Evolutionary conservation across 257 asterid species (phyloP), one percentile per base, ranked within the genome.

Genomic region (Salvia hispanica): DNA sequence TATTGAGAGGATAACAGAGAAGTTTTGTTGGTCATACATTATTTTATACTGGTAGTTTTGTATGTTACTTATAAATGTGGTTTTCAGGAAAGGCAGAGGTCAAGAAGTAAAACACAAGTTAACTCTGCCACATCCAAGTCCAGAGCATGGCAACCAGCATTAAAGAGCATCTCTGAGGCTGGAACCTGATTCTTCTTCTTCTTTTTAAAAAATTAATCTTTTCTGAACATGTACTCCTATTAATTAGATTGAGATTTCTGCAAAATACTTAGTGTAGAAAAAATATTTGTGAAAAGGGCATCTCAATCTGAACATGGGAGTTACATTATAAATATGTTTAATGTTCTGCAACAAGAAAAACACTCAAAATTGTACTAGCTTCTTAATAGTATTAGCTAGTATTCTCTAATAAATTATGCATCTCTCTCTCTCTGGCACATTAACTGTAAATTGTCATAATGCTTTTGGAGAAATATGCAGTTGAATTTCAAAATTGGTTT

Each of bases 101-200:
- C 85, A 83, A 82, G 82, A 72, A 81, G 52, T 40, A 75, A 78
- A 40, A 72, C 73, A 67, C 62, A 76, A 62, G 68, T 67, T 59
- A 85, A 82, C 73, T 77, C 88, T 42, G 67, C 47, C 39, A 66
- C 82, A 62, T 72, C 84, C 10, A 90, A 73, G 67, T 75, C 83
- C 54, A 85, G 82, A 77, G 65, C 73, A 71, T 90, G 97, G 97
- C 97, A 90, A 68, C 96, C 96, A 9, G 81, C 88, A 67, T 71
- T 90, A 66, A 85, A 84, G 72, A 86, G 95, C 90, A 90, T 90
- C 79, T 86, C 90, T 46, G 97, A 90, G 79, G 81, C 86, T 67
- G 86, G 76, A 76, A 82, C 75, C 74, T 84, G 80, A 83, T 66
- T 37, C 36, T n/a, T n/a, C n/a, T 33, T 53, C 5, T 21, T 11